Base-by-base conservation (phyloP, 768 basidiomycete genomes). In the Amanita pseudoporphyria region DNA sequence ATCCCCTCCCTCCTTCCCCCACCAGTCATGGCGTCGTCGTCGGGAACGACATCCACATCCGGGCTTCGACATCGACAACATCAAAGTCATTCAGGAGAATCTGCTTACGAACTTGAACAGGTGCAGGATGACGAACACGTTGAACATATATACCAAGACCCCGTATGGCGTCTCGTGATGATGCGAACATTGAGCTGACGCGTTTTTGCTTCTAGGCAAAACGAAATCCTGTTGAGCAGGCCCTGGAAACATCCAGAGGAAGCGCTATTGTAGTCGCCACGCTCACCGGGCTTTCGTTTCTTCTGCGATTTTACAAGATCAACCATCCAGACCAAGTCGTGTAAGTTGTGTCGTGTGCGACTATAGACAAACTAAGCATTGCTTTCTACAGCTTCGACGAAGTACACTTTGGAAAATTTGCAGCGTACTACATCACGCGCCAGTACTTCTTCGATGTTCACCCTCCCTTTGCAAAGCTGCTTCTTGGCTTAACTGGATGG, bases 401-500 rank as follows among this genome's bases (percentile, higher is more conserved):
- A 68, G n/a, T n/a, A n/a, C n/a, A n/a, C n/a, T n/a, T n/a, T n/a
- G n/a, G n/a, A n/a, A n/a, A n/a, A n/a, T n/a, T 99, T 62, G 94
- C 96, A 10, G 81, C 89, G 4, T 88, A 92, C 67, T 99, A 99
- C 67, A 82, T 98, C 62, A 71, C 71, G 40, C 78, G 95, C 55
- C 81, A 96, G 67, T 99, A 97, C 71, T 98, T 32, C 96, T n/a
- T n/a, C n/a, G n/a, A n/a, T n/a, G n/a, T n/a, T n/a, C n/a, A n/a
- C n/a, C n/a, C n/a, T n/a, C n/a, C 96, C 2, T 79, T 98, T 45
- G 94, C 96, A 36, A 99, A 99, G 64, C 77, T 99, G 52, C 74
- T 99, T 22, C 89, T 95, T 60, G 96, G 84, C 36, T 76, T 96
- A 30, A 88, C 89, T 22, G 96, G 92, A 53, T 98, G 91, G 91